These are phyloP conservation scores for Skeletonema costatum DNA, from an alignment of 108 stramenopile species.

Conservation along the genomic window DNA sequence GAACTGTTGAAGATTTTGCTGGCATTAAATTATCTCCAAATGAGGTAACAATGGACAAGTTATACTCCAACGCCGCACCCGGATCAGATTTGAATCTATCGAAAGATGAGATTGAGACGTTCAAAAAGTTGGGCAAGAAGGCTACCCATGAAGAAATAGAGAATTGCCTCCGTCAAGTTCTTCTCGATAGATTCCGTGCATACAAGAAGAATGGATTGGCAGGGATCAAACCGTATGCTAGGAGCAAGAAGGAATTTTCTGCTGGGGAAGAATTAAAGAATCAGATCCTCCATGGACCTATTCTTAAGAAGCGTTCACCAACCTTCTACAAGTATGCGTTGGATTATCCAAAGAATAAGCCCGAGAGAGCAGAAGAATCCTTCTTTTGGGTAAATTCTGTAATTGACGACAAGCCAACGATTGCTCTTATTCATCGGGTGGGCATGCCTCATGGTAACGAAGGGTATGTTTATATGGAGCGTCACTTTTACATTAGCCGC, in stretches of 20 bases:
- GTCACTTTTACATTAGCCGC: conserved; percentile 60
- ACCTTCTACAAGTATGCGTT: conserved; percentile 46
- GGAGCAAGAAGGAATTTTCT: conserved; percentile 48
- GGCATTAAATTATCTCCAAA: conserved; percentile 46
- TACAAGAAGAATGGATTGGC: conserved; percentile 53
- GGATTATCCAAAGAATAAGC: conserved; percentile 58
- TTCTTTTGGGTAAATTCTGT: conserved; percentile 62
- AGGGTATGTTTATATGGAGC: conserved; percentile 51
- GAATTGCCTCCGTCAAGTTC: conserved; percentile 36
- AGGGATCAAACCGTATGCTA: conserved; percentile 52
- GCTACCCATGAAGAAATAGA: conserved; percentile 50
- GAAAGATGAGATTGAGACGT: conserved; percentile 47
- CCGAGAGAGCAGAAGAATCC: conserved; percentile 39
- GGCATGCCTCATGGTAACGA: conserved; percentile 38
- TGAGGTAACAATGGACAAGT: conserved; percentile 34
- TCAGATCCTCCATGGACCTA: conserved; percentile 34
- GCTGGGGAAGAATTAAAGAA: conserved; percentile 51
- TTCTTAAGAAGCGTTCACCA: conserved; percentile 42
- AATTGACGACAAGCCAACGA: conserved; percentile 63
- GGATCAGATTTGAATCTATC: conserved; percentile 56
- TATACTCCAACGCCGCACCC: conserved; percentile 37
- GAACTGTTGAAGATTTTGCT: conserved; percentile 47
- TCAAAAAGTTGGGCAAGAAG: conserved; percentile 38
- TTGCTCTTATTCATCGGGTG: conserved; percentile 51
- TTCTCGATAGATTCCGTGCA: conserved; percentile 46